A percentile compares a stretch with the other conserved stretches of the same genome.
These are phyloP conservation scores for Teratosphaeria destructans DNA, from an alignment of 2,329 filamentous ascomycete genomes.

Conservation along the genomic window DNA sequence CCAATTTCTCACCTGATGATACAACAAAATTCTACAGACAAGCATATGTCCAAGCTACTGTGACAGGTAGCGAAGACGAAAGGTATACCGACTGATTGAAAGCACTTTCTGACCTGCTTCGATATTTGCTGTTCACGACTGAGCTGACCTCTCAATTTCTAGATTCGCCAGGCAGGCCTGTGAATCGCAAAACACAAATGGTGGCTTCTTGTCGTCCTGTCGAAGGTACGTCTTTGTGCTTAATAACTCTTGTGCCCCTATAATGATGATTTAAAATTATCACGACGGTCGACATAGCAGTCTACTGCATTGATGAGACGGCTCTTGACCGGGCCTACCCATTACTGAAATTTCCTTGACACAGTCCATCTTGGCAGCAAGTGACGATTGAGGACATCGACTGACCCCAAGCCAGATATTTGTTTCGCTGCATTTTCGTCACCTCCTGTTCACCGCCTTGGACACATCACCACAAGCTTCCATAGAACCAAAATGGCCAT, in stretches of 20 bases:
- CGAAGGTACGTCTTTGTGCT: not conserved
- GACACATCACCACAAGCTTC: not conserved
- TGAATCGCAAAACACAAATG: not conserved
- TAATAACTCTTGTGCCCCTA: constrained; percentile 2
- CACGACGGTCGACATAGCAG: constrained; percentile 34
- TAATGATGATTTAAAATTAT: constrained; percentile 28
- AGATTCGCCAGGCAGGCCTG: not conserved
- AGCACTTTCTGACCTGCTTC: not conserved
- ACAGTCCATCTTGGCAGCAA: not conserved
- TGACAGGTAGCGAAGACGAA: constrained; percentile 27
- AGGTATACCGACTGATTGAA: constrained; percentile 19
- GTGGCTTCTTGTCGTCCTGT: not conserved
- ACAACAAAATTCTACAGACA: constrained; percentile 15
- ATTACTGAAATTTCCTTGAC: not conserved
- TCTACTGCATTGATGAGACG: constrained; percentile 30
- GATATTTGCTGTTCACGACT: not conserved
- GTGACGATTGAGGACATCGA: not conserved
- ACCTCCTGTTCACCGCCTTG: not conserved
- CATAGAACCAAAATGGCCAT: not conserved
- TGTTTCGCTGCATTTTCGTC: not conserved
- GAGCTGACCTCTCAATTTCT: not conserved
- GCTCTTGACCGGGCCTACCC: constrained; percentile 26
- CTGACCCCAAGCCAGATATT: not conserved
- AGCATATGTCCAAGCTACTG: constrained; percentile 32
- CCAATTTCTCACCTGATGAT: not conserved